A percentile compares a stretch with the other conserved stretches of the same genome.
Evolutionary conservation across 176 grass and related monocot genomes (phyloP).

Genomic region (Puccinellia tenuiflora): DNA sequence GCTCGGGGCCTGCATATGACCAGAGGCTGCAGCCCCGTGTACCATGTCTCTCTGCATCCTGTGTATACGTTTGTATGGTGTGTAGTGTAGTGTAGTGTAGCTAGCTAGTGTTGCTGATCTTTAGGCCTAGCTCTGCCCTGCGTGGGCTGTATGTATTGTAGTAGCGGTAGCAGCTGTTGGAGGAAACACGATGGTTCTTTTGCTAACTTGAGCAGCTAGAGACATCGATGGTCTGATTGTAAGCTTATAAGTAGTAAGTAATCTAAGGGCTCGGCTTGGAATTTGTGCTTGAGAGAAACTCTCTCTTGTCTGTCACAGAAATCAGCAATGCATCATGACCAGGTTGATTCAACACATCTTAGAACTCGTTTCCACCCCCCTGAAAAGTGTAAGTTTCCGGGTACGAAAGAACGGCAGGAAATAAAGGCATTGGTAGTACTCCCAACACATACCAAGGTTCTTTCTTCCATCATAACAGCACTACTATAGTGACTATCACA

Average conservation of each 20-base stretch:
- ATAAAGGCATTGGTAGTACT: no score
- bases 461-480: no score
- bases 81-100: constrained; percentile 19
- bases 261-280: not conserved
- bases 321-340: not conserved
- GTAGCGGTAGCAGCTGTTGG: not conserved
- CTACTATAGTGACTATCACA: no score
- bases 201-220: constrained; percentile 8
- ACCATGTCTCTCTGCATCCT: not conserved
- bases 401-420: no score
- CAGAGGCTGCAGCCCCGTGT: not conserved
- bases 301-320: not conserved
- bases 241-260: constrained; percentile 1
- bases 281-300: not conserved
- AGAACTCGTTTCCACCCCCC: no score
- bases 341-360: not conserved
- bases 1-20: constrained; percentile 74
- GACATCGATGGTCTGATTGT: constrained; percentile 6
- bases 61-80: constrained; percentile 9
- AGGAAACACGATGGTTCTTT: not conserved
- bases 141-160: constrained; percentile 30
- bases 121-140: not conserved
- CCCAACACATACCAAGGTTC: no score
- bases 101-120: constrained; percentile 13
- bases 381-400: no score